Percentiles rank a stretch among this genome's conserved stretches.
Evolutionary conservation across 148 eudicot genomes (phyloP).

Genomic region (Camellia japonica): DNA sequence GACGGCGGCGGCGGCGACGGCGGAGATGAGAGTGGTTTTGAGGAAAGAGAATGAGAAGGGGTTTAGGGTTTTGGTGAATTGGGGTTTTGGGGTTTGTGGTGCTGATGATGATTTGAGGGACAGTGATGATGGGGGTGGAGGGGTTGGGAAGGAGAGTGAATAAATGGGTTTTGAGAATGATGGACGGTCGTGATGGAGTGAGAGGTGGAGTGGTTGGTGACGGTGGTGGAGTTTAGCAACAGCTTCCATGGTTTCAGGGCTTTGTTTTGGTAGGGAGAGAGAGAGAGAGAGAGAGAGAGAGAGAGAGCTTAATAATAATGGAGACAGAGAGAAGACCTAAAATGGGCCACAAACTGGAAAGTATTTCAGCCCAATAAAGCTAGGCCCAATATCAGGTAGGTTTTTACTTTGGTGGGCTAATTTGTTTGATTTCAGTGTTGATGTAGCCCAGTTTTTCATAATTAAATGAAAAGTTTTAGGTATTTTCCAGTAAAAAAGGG

Average conservation of each 20-base stretch:
- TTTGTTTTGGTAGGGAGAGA: background rate
- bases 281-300: constrained; percentile 6
- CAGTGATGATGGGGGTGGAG: background rate
- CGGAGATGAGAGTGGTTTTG: constrained; percentile 45
- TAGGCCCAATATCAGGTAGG: too few species aligned
- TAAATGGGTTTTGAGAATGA: constrained; percentile 31
- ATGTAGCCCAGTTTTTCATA: too few species aligned
- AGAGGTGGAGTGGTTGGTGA: constrained; percentile 25
- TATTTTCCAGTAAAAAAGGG: too few species aligned
- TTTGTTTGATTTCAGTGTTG: too few species aligned
- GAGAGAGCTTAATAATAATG: too few species aligned
- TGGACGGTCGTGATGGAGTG: constrained; percentile 30
- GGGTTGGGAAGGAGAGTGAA: constrained; percentile 37
- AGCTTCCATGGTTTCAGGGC: constrained; percentile 24
- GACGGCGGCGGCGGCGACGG: constrained; percentile 52
- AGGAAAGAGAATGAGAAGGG: constrained; percentile 30
- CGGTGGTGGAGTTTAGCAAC: constrained; percentile 28
- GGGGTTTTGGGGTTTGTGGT: background rate
- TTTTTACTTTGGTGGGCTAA: too few species aligned
- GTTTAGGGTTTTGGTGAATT: constrained; percentile 4
- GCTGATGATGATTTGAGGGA: constrained; percentile 11
- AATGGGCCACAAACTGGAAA: too few species aligned
- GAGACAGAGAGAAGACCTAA: too few species aligned
- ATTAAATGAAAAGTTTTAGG: too few species aligned
- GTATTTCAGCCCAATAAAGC: too few species aligned